Percentiles rank a stretch among this genome's conserved stretches.
These are phyloP conservation scores for Westerdykella ornata DNA, from an alignment of 2,329 filamentous ascomycete genomes.

Conservation along the genomic window DNA sequence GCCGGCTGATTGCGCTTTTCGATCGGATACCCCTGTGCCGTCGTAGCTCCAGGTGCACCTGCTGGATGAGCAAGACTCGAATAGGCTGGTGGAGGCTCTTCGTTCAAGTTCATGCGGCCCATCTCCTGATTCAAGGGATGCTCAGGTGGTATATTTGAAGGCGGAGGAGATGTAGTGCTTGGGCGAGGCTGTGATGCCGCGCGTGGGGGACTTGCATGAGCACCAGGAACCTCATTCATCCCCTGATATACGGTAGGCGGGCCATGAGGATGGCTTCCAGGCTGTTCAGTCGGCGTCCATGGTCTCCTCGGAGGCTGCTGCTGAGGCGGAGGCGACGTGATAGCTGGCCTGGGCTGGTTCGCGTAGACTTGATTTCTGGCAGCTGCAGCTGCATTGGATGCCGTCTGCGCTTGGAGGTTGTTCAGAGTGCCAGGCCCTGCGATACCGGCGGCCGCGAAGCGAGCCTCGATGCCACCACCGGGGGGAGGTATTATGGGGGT, in stretches of 20 bases:
- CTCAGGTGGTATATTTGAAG: slow-evolving; percentile 40
- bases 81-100: slow-evolving; percentile 91
- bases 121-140: slow-evolving; percentile 77
- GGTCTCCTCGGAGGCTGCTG: slow-evolving; percentile 54
- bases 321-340: slow-evolving; percentile 41
- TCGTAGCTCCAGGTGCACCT: slow-evolving; percentile 36
- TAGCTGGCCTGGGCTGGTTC: slow-evolving; percentile 41
- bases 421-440: slow-evolving; percentile 77
- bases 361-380: slow-evolving; percentile 74
- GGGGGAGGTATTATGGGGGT: slow-evolving; percentile 75
- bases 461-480: slow-evolving; percentile 77
- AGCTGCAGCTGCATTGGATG: slow-evolving; percentile 73
- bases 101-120: slow-evolving; percentile 69
- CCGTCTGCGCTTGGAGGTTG: slow-evolving; percentile 65
- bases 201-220: slow-evolving; percentile 38
- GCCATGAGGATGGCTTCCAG: slow-evolving; percentile 78
- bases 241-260: slow-evolving; percentile 91
- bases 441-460: slow-evolving; percentile 86
- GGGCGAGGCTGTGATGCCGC: slow-evolving; percentile 26
- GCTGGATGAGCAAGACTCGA: slow-evolving; percentile 56
- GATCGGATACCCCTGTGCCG: slow-evolving; percentile 59
- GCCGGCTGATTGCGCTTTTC: slow-evolving; percentile 62
- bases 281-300: slow-evolving; percentile 92
- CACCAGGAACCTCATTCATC: slow-evolving; percentile 54
- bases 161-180: slow-evolving; percentile 21